Evolutionary conservation across 352 stramenopile genomes (phyloP).

Genomic region (Phytophthora idaei): DNA sequence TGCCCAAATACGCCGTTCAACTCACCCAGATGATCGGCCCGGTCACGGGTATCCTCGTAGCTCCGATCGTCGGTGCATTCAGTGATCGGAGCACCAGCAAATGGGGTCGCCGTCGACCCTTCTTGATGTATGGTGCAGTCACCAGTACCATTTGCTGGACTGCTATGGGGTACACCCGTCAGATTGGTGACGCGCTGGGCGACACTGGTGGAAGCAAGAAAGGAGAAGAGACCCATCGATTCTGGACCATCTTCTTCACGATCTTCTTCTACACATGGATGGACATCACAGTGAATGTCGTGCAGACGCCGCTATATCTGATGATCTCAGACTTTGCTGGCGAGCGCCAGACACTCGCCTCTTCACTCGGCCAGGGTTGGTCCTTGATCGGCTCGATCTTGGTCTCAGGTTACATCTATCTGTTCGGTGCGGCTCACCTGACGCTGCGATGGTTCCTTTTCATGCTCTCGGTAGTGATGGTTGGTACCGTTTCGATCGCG

Average conservation of each 20-base stretch:
- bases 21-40: constrained; percentile 33
- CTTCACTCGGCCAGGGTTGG: constrained; percentile 27
- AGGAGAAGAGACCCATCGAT: constrained; percentile 26
- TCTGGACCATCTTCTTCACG: constrained; percentile 34
- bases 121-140: constrained; percentile 30
- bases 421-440: constrained; percentile 29
- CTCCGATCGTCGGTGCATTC: constrained; percentile 27
- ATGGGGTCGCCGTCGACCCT: constrained; percentile 34
- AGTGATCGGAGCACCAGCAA: constrained; percentile 33
- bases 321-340: constrained; percentile 33
- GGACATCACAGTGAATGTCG: constrained; percentile 37
- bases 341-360: constrained; percentile 29
- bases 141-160: constrained; percentile 47
- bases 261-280: constrained; percentile 38
- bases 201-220: constrained; percentile 28
- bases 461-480: constrained; percentile 31
- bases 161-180: constrained; percentile 58
- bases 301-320: constrained; percentile 28
- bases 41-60: constrained; percentile 30
- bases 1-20: constrained; percentile 35
- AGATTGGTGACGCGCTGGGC: constrained; percentile 43
- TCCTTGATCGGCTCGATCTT: constrained; percentile 21
- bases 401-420: constrained; percentile 33
- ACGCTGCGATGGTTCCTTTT: constrained; percentile 34
- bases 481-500: constrained; percentile 16